Base-by-base conservation (phyloP, 1,284 basidiomycete genomes). In the Phlebopus sp. region DNA sequence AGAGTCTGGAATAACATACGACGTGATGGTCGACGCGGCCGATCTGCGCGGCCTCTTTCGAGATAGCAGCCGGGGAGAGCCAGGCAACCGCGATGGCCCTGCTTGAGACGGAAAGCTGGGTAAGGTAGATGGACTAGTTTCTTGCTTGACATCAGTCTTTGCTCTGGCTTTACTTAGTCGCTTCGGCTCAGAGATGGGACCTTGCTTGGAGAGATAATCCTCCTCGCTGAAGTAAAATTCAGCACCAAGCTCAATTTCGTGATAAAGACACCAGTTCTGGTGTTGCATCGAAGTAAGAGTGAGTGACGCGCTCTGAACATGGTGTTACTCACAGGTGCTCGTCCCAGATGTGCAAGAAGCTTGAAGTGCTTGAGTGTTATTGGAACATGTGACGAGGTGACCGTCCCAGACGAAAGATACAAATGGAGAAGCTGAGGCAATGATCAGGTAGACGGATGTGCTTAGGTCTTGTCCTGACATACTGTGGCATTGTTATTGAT, bases 321-420 rank as follows among this genome's bases (percentile, higher is more conserved):
- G 10, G 21, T 46, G 30, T 25, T 31, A 68, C 82, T 56, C 55
- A 87, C 84, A 13, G 80, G 78, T 43, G 71, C 65, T 54, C 72
- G 72, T 27, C 81, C 84, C 21, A 86, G 66, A 37, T 73, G 75
- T 2, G 85, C 85, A n/a, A 88, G 71, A 17, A 84, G 59, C 60
- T 81, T 76, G 67, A 88, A 88, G 56, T 86, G 84, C 57, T 84
- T 82, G 41, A 88, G 65, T 6, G 86, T 88, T 27, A 86, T 61
- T n/a, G 86, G 86, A 21, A 87, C 81, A 47, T 72, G 77, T 8
- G 54, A 54, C 38, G 57, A 55, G 17, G 54, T 35, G 14, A 6
- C 21, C 32, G 53, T 57, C 41, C 67, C 68, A 11, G 64, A 53
- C 8, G 57, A 60, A 38, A 79, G 59, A 55, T 75, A 82, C 35